A percentile compares a stretch with the other conserved stretches of the same genome.
These are phyloP conservation scores for Neonectria ditissima DNA, from an alignment of 2,329 filamentous ascomycete species.

Conservation along the genomic window DNA sequence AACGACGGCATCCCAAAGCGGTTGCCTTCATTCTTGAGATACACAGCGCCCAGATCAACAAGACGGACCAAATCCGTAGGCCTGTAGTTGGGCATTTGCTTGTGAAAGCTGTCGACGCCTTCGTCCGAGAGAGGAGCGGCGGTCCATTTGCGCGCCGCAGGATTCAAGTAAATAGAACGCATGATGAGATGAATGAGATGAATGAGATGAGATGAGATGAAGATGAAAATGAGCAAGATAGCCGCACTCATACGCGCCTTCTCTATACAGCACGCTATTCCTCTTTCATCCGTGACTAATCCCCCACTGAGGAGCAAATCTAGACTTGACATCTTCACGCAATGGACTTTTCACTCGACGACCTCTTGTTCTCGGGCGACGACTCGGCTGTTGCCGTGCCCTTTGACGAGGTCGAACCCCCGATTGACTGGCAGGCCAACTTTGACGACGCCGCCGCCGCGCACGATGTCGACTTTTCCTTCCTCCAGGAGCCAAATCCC, in stretches of 20 bases:
- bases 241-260: too few species aligned
- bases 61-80: slow-evolving; percentile 66
- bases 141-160: slow-evolving; percentile 31
- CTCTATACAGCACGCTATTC: slow-evolving; percentile 1
- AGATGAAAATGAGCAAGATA: too few species aligned
- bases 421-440: slow-evolving; percentile 39
- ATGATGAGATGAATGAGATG: too few species aligned
- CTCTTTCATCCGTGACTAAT: slow-evolving; percentile 17
- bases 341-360: slow-evolving; percentile 41
- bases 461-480: slow-evolving; percentile 33
- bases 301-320: too few species aligned
- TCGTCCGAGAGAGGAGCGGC: slow-evolving; percentile 19
- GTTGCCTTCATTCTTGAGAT: slow-evolving; percentile 77
- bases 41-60: slow-evolving; percentile 67
- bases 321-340: too few species aligned
- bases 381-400: slow-evolving; percentile 34
- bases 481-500: slow-evolving; percentile 33
- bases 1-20: slow-evolving; percentile 79
- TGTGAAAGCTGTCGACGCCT: slow-evolving; percentile 63
- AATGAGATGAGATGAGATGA: too few species aligned
- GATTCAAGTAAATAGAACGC: slow-evolving; percentile 44
- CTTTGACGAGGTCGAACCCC: slow-evolving; percentile 30
- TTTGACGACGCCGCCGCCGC: slow-evolving; percentile 34
- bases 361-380: slow-evolving; percentile 38
- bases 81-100: slow-evolving; percentile 66